Percentiles rank a stretch among this genome's conserved stretches.
phyloP scores from a whole-genome alignment of 805 yeast species.

The Metschnikowia henanensis region DNA sequence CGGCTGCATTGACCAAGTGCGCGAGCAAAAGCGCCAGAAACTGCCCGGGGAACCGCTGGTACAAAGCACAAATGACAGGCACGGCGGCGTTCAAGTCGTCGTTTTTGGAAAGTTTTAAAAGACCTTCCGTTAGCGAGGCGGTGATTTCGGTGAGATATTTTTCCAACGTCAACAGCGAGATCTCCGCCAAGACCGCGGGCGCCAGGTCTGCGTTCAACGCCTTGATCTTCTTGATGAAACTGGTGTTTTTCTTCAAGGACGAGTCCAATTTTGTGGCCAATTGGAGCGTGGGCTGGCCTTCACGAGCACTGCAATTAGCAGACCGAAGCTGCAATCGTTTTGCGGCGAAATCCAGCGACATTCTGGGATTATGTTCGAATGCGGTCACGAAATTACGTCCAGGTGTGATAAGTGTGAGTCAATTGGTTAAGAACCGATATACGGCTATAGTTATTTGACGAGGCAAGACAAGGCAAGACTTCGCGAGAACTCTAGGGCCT shows the following conservation, averaged over 20 bases:
- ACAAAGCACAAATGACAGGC: constrained; percentile 69
- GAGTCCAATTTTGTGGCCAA: constrained; percentile 53
- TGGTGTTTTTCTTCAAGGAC: constrained; percentile 78
- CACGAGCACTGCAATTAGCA: constrained; percentile 45
- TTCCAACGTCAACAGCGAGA: constrained; percentile 60
- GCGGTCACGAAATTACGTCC: too few species aligned
- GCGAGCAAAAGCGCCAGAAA: constrained; percentile 14
- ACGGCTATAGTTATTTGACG: too few species aligned
- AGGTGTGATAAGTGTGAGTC: too few species aligned
- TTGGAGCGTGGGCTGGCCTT: constrained; percentile 34
- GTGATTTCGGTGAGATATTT: constrained; percentile 75
- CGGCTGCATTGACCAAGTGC: constrained; percentile 12
- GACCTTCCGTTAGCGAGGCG: constrained; percentile 61
- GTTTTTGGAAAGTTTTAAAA: constrained; percentile 48
- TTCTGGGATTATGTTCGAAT: too few species aligned
- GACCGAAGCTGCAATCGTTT: constrained; percentile 1
- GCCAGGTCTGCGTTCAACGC: constrained; percentile 53
- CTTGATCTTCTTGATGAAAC: constrained; percentile 71
- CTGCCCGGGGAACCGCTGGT: constrained; percentile 61
- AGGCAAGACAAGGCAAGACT: too few species aligned
- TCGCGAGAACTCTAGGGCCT: too few species aligned
- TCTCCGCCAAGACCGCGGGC: constrained; percentile 54
- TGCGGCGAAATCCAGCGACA: background rate
- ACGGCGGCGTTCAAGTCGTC: constrained; percentile 64
- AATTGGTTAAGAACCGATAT: too few species aligned